phyloP scores from a whole-genome alignment of 805 yeast species.

The Metschnikowia baotianmanensis region DNA sequence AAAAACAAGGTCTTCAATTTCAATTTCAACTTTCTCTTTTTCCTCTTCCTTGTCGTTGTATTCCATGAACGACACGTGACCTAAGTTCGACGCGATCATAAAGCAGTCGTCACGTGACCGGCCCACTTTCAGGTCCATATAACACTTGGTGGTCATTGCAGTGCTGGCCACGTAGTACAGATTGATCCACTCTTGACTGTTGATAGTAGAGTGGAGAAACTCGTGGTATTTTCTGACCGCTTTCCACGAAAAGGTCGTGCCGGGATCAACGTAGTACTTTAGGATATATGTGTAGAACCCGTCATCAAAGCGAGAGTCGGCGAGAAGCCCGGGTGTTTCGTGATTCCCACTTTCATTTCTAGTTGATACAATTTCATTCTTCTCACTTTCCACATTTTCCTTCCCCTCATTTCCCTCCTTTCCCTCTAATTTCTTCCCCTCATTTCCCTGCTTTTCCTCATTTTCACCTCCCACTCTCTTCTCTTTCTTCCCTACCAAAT shows the following conservation, averaged over 20 bases:
- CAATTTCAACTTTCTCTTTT: background rate
- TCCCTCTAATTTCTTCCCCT: too few relatives aligned
- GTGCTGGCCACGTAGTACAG: slow-evolving; percentile 10
- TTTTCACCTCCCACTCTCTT: too few relatives aligned
- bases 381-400: too few relatives aligned
- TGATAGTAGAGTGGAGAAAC: slow-evolving; percentile 7
- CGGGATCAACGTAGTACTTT: slow-evolving; percentile 8
- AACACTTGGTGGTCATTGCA: slow-evolving; percentile 8
- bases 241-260: slow-evolving; percentile 8
- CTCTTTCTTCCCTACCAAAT: too few relatives aligned
- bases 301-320: slow-evolving; percentile 9
- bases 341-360: too few relatives aligned
- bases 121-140: slow-evolving; percentile 4
- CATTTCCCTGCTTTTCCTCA: too few relatives aligned
- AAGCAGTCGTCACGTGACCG: slow-evolving; percentile 8
- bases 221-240: slow-evolving; percentile 9
- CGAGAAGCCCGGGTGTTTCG: too few relatives aligned
- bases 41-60: background rate
- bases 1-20: slow-evolving; percentile 8
- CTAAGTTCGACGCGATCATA: slow-evolving; percentile 9
- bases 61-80: slow-evolving; percentile 6
- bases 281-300: slow-evolving; percentile 10
- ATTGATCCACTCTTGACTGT: slow-evolving; percentile 8
- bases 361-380: too few relatives aligned
- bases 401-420: too few relatives aligned